Conservation (phyloP, 345 rosid genomes). For the Kernera saxatilis region DNA sequence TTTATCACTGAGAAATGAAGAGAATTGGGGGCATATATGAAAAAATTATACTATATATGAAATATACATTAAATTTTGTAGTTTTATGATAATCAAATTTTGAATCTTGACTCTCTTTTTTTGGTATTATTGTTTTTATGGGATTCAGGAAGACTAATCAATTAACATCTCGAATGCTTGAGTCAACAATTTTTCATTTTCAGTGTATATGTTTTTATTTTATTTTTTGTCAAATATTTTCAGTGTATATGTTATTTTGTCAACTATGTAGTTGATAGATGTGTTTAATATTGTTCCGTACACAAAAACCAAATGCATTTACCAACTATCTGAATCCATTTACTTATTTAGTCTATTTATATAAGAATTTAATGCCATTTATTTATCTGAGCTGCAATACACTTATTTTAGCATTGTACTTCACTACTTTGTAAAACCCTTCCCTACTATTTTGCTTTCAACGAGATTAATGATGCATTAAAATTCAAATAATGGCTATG, state of each 20-base stretch:
- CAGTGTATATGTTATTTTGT: background rate
- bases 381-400: slow-evolving; percentile 17
- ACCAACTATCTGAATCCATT: slow-evolving; percentile 18
- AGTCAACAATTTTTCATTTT: background rate
- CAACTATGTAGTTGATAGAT: slow-evolving; percentile 18
- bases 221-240: too few relatives aligned
- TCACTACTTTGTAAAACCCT: background rate
- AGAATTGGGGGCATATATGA: background rate
- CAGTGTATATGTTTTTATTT: too few relatives aligned
- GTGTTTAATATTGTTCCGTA: slow-evolving; percentile 14
- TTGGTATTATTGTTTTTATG: background rate
- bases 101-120: background rate
- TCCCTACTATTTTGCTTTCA: background rate
- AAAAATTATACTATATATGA: background rate
- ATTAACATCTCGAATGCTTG: background rate
- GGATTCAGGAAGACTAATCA: background rate
- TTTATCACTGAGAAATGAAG: too few relatives aligned
- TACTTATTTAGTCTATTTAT: background rate
- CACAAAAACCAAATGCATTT: slow-evolving; percentile 22
- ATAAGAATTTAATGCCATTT: slow-evolving; percentile 1
- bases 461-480: background rate
- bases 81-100: background rate
- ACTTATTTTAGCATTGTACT: background rate
- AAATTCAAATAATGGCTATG: background rate
- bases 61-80: background rate